Conservation (phyloP, 2,329 filamentous ascomycete genomes). For the Stachybotrys echinatus region DNA sequence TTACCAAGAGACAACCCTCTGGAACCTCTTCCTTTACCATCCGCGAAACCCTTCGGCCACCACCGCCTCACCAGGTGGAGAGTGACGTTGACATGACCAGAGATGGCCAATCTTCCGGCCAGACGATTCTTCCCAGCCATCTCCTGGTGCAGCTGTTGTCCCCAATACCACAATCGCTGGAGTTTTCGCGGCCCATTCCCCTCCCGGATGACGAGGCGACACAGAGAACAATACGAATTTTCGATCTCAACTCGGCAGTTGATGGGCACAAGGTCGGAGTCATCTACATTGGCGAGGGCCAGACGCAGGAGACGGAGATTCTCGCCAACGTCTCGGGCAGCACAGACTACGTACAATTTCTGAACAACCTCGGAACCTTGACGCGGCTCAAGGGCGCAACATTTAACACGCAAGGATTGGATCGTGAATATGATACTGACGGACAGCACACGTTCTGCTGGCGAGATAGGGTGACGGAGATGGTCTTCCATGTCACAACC, state of each 20-base stretch:
- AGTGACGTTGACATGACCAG: conserved; percentile 41
- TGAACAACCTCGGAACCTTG: conserved; percentile 75
- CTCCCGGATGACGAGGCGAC: conserved; percentile 67
- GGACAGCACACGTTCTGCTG: conserved; percentile 88
- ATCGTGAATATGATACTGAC: conserved; percentile 70
- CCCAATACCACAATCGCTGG: conserved; percentile 52
- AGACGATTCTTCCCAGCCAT: conserved; percentile 67
- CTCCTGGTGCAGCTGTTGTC: conserved; percentile 65
- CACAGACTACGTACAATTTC: conserved; percentile 79
- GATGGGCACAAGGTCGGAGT: conserved; percentile 96
- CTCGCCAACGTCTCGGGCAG: conserved; percentile 83
- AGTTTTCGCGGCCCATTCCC: conserved; percentile 64
- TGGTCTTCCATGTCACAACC: conserved; percentile 92
- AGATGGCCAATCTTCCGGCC: conserved; percentile 48
- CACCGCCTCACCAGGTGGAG: conserved; percentile 50
- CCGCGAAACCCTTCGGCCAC: conserved; percentile 53
- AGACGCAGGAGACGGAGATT: conserved; percentile 78
- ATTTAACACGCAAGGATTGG: conserved; percentile 91
- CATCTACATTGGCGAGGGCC: conserved; percentile 85
- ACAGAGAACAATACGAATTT: conserved; percentile 68
- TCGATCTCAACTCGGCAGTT: conserved; percentile 84
- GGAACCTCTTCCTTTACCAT: conserved; percentile 56
- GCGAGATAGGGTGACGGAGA: conserved; percentile 90
- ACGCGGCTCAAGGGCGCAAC: conserved; percentile 75
- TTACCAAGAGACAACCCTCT: conserved; percentile 68